These are phyloP conservation scores for Clitocybe nebularis DNA, from an alignment of 1,284 basidiomycete species.

Conservation along the genomic window DNA sequence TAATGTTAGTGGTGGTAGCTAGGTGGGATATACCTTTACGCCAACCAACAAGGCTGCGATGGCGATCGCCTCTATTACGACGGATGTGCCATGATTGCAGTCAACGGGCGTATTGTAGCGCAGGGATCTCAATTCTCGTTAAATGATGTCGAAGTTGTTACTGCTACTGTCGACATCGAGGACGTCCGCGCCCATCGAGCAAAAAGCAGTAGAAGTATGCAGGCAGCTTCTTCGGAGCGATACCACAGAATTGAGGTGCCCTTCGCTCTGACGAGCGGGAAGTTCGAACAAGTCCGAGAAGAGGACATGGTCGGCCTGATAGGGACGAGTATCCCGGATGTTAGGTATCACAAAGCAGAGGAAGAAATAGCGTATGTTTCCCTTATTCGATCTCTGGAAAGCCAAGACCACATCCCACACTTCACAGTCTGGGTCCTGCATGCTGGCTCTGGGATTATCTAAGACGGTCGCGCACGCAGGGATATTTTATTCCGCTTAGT, in stretches of 20 bases:
- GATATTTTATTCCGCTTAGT: conserved; percentile 94
- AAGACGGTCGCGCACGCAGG: conserved; percentile 88
- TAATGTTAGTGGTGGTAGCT: conserved; percentile 68
- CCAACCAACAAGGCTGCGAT: conserved; percentile 99
- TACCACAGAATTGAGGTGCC: conserved; percentile 80
- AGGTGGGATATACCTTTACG: conserved; percentile 95
- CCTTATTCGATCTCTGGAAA: not conserved
- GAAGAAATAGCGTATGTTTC: conserved; percentile 92
- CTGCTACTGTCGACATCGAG: conserved; percentile 93
- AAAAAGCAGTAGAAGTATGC: conserved; percentile 82
- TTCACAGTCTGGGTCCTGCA: conserved; percentile 82
- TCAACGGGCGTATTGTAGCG: conserved; percentile 90
- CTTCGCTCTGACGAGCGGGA: conserved; percentile 71
- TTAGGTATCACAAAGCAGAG: conserved; percentile 84
- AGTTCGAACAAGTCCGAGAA: conserved; percentile 59
- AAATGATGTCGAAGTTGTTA: conserved; percentile 92
- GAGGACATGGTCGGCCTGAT: conserved; percentile 49
- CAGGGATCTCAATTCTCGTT: conserved; percentile 97
- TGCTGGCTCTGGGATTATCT: conserved; percentile 99
- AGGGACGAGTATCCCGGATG: conserved; percentile 44
- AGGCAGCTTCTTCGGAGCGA: conserved; percentile 72
- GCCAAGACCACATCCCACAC: conserved; percentile 8
- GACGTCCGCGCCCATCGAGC: conserved; percentile 89
- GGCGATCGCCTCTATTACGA: conserved; percentile 98
- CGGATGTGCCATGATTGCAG: conserved; percentile 92